Base-by-base conservation (phyloP, 371 early-diverging fungal species). In the Rhizopus sp. region DNA sequence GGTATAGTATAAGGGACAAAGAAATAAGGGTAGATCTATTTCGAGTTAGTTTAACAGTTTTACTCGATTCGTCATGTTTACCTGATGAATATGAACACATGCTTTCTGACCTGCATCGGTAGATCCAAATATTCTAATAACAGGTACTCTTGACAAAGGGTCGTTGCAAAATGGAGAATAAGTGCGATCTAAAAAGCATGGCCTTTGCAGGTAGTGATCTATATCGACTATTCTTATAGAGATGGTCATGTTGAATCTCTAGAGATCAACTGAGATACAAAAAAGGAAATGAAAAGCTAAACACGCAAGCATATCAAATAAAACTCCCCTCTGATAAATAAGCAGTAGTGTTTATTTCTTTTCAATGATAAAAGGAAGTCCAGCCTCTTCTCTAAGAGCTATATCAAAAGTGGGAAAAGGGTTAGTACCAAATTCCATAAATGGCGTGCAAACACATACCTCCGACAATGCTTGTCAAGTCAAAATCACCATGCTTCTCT, bases 101-200 rank as follows among this genome's bases (percentile, higher is more conserved):
- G 81, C 73, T 65, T 88, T 87, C 73, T 94, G 93, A 0, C 88
- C 88, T 23, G 63, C 73, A 16, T 64, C 72, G 0, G 91, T 90
- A 0, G 87, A 73, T 7, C 94, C 94, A 72, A 90, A 94, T n/a
- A 94, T 73, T 10, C 94, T 81, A 47, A 95, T 66, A 7, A 92
- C 79, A 5, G 94, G 93, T 7, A 91, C 92, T 51, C 79, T 76
- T 0, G 60, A 45, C n/a, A 81, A 44, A 13, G 53, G 69, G 16
- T 62, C 57, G 33, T 59, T 50, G 39, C 53, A 75, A 57, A 75
- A 80, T 23, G 75, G 79, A 53, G 68, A 77, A 37, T 53, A 41
- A 16, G 59, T 49, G 16, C 78, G 58, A 67, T 84, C 86, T 4
- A 78, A 66, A 0, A 84, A 78, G 6, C 84, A 80, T 4, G 91